A percentile compares a stretch with the other conserved stretches of the same genome.
Evolutionary conservation across 2,329 filamentous ascomycete genomes (phyloP).

Genomic region (Penicillium sp.): DNA sequence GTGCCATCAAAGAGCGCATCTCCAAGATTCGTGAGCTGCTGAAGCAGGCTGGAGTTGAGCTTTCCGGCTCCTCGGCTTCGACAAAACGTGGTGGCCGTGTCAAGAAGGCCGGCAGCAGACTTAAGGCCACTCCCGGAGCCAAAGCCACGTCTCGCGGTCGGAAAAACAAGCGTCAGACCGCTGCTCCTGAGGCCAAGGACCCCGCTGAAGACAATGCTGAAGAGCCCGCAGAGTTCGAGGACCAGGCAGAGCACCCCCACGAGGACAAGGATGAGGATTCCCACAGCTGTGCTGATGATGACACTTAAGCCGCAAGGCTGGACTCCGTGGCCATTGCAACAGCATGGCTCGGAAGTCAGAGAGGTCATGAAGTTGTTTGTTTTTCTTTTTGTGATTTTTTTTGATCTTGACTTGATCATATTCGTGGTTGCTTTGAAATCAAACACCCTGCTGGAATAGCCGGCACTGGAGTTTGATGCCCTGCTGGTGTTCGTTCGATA

Average conservation of each 20-base stretch:
- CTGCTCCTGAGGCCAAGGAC: not conserved
- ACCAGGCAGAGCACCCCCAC: not conserved
- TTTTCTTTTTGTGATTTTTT: not conserved
- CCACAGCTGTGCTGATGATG: not conserved
- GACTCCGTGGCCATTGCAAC: too few species aligned
- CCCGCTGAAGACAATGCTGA: not conserved
- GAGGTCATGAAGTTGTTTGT: not conserved
- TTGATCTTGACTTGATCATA: too few species aligned
- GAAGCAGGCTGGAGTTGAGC: conserved; percentile 6
- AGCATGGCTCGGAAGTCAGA: not conserved
- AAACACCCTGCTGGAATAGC: not conserved
- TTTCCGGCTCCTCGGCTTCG: not conserved
- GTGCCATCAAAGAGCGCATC: conserved; percentile 44
- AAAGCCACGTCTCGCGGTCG: not conserved
- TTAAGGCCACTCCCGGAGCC: not conserved
- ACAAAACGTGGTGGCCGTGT: not conserved
- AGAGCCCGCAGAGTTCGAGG: not conserved
- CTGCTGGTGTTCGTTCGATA: not conserved
- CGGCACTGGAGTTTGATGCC: not conserved
- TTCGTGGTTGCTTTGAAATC: not conserved
- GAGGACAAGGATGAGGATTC: not conserved
- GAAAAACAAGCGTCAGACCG: conserved; percentile 1
- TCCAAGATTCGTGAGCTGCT: conserved; percentile 35
- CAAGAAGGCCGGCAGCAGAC: not conserved
- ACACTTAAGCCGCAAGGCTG: not conserved